Evolutionary conservation across 140 eudicot species (phyloP).

Genomic region (Stevia rebaudiana): DNA sequence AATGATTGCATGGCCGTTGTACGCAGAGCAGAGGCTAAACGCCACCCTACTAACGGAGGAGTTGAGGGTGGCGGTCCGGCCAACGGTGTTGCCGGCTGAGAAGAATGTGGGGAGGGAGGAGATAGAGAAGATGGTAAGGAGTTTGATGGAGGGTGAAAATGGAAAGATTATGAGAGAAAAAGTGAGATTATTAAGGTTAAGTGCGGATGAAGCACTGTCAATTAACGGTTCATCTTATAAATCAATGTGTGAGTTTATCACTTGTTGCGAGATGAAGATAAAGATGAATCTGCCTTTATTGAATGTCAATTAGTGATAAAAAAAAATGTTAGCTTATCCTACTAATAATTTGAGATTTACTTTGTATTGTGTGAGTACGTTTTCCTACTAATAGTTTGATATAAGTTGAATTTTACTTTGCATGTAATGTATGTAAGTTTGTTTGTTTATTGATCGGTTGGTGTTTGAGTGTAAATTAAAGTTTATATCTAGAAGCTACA

Average conservation of each 20-base stretch:
- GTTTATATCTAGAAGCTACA: too few species aligned
- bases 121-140: slow-evolving; percentile 46
- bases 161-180: slow-evolving; percentile 35
- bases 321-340: too few species aligned
- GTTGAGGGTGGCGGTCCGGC: slow-evolving; percentile 43
- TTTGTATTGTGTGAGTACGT: too few species aligned
- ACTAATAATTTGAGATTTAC: too few species aligned
- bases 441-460: too few species aligned
- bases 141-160: slow-evolving; percentile 34
- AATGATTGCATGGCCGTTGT: slow-evolving; percentile 66
- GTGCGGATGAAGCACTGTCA: slow-evolving; percentile 28
- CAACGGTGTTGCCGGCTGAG: slow-evolving; percentile 31
- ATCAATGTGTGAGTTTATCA: slow-evolving; percentile 33
- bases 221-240: slow-evolving; percentile 42
- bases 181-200: slow-evolving; percentile 29
- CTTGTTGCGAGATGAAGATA: slow-evolving; percentile 14
- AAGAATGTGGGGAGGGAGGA: slow-evolving; percentile 52
- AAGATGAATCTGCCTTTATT: too few species aligned
- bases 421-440: too few species aligned
- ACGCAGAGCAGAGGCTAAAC: slow-evolving; percentile 57
- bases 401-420: too few species aligned
- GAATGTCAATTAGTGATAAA: too few species aligned
- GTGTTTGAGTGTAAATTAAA: too few species aligned
- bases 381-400: too few species aligned
- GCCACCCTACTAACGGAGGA: slow-evolving; percentile 53